These are phyloP conservation scores for Panus rudis DNA, from an alignment of 768 basidiomycete species.

Conservation along the genomic window DNA sequence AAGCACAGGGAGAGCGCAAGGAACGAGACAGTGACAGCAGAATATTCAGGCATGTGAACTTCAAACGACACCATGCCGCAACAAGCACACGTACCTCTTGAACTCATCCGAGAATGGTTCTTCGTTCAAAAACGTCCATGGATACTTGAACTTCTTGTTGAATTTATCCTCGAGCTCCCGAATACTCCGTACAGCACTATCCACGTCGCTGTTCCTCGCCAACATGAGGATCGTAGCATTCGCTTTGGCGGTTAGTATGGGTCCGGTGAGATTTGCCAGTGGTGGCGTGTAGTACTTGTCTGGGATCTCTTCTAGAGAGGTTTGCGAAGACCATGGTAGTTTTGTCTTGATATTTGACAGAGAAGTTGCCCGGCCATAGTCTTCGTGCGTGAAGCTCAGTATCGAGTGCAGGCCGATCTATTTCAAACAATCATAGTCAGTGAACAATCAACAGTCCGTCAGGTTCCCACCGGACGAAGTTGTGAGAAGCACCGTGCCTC, in stretches of 20 bases:
- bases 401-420: slow-evolving; percentile 46
- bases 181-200: slow-evolving; percentile 56
- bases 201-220: slow-evolving; percentile 57
- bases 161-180: slow-evolving; percentile 82
- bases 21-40: too few relatives aligned
- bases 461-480: neutral
- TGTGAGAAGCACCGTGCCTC: neutral
- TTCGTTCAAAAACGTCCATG: slow-evolving; percentile 89
- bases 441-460: neutral
- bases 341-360: slow-evolving; percentile 30
- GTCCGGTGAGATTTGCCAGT: neutral
- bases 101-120: slow-evolving; percentile 71
- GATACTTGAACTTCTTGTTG: slow-evolving; percentile 73
- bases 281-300: neutral
- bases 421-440: neutral
- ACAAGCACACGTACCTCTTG: slow-evolving; percentile 40
- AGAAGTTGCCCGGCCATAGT: slow-evolving; percentile 56
- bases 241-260: neutral
- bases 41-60: slow-evolving; percentile 5
- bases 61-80: neutral
- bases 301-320: too few relatives aligned
- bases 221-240: slow-evolving; percentile 40
- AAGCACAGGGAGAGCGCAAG: too few relatives aligned
- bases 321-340: slow-evolving; percentile 16
- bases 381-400: slow-evolving; percentile 58